These are phyloP conservation scores for Tolypocladium album DNA, from an alignment of 2,329 filamentous ascomycete species.

Conservation along the genomic window DNA sequence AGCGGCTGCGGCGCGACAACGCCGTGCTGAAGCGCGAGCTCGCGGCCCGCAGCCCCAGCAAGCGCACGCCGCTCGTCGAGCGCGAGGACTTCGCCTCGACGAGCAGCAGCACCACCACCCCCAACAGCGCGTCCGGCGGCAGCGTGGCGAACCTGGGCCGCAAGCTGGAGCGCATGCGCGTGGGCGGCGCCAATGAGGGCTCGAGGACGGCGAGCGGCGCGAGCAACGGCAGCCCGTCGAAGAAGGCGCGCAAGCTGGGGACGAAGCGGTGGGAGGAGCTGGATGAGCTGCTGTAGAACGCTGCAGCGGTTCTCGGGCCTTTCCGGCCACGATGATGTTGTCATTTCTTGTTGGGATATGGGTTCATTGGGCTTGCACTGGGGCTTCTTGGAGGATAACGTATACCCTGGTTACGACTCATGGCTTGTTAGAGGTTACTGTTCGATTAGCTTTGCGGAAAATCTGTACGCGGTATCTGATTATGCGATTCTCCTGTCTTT, in stretches of 20 bases:
- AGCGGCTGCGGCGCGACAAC: slow-evolving; percentile 55
- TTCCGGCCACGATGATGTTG: background rate
- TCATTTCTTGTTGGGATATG: background rate
- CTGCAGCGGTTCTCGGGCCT: background rate
- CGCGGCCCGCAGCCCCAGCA: slow-evolving; percentile 50
- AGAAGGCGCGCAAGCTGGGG: slow-evolving; percentile 40
- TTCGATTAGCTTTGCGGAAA: background rate
- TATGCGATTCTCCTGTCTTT: background rate
- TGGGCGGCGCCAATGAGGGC: slow-evolving; percentile 28
- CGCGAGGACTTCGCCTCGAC: slow-evolving; percentile 32
- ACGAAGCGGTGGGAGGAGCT: slow-evolving; percentile 38
- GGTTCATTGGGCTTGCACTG: background rate
- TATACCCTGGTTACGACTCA: background rate
- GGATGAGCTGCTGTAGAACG: slow-evolving; percentile 11
- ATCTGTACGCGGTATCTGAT: background rate
- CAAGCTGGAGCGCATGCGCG: slow-evolving; percentile 39
- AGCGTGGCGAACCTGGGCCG: slow-evolving; percentile 28
- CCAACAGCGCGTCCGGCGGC: slow-evolving; percentile 8
- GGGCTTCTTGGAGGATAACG: background rate
- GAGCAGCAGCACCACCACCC: slow-evolving; percentile 2
- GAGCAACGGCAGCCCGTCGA: slow-evolving; percentile 31
- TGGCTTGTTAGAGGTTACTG: background rate
- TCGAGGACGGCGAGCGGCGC: slow-evolving; percentile 12
- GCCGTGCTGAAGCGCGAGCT: slow-evolving; percentile 56
- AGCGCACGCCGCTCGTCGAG: slow-evolving; percentile 44